Conservation (phyloP, 2,329 filamentous ascomycete genomes). For the Fusarium dlaminii region DNA sequence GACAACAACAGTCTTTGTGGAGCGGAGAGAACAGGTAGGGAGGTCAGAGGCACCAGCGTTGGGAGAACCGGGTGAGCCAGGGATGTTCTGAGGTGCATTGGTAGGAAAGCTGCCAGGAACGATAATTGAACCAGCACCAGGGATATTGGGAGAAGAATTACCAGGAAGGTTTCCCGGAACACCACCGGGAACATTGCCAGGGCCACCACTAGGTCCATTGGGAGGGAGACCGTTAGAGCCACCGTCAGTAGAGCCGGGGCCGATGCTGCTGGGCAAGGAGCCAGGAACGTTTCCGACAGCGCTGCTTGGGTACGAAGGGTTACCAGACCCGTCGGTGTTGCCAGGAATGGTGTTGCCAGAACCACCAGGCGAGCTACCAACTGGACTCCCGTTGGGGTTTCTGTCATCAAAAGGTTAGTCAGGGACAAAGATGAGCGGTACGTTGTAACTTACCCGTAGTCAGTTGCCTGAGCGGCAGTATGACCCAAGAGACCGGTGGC, state of each 20-base stretch:
- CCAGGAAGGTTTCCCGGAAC: constrained; percentile 7
- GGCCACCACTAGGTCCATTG: constrained; percentile 1
- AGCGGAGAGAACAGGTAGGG: constrained; percentile 52
- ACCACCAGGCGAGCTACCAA: constrained; percentile 4
- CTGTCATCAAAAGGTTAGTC: constrained; percentile 23
- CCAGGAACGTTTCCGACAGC: constrained; percentile 28
- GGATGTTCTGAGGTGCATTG: constrained; percentile 9
- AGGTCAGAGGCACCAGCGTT: constrained; percentile 16
- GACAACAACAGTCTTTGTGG: constrained; percentile 58
- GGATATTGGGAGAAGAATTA: constrained; percentile 7
- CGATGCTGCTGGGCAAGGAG: constrained; percentile 18
- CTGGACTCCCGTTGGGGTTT: constrained; percentile 16
- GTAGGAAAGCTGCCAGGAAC: constrained; percentile 18
- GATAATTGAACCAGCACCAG: constrained; percentile 23
- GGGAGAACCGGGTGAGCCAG: constrained; percentile 2
- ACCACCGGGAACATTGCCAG: constrained; percentile 13
- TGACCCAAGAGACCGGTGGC: constrained; percentile 48
- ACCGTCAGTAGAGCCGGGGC: constrained; percentile 10
- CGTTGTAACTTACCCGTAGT: constrained; percentile 45
- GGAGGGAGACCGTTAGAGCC: constrained; percentile 25
- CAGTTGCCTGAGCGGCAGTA: constrained; percentile 46
- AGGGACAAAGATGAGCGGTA: background rate
- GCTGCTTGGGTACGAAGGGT: constrained; percentile 12
- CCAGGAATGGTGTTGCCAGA: constrained; percentile 19
- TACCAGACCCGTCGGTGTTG: constrained; percentile 28